phyloP scores from a whole-genome alignment of 768 basidiomycete genomes.

The Termitomyces titanicus region DNA sequence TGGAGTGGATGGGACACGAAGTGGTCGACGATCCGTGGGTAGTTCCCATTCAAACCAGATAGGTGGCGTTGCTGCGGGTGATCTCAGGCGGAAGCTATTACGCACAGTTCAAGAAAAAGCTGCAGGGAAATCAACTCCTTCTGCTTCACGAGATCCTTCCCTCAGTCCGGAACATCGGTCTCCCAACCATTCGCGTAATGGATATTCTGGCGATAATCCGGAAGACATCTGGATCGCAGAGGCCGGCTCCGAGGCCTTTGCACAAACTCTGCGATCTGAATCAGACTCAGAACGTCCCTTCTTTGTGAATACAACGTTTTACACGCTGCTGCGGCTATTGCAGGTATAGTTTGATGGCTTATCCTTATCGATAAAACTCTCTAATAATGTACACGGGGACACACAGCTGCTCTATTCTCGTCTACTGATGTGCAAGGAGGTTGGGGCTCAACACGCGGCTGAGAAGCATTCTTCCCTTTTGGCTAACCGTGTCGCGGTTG shows the following conservation, averaged over 20 bases:
- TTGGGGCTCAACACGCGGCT: slow-evolving; percentile 66
- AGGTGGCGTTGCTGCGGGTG: slow-evolving; percentile 54
- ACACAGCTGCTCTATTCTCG: slow-evolving; percentile 84
- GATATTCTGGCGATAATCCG: slow-evolving; percentile 26
- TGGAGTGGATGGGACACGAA: slow-evolving; percentile 31
- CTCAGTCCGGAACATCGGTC: slow-evolving; percentile 32
- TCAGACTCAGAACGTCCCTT: slow-evolving; percentile 53
- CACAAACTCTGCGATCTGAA: slow-evolving; percentile 15
- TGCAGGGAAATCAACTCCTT: slow-evolving; percentile 29
- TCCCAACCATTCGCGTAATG: slow-evolving; percentile 23
- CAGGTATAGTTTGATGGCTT: slow-evolving; percentile 60
- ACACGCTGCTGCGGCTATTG: slow-evolving; percentile 81
- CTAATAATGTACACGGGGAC: slow-evolving; percentile 10
- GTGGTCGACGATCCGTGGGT: slow-evolving; percentile 44
- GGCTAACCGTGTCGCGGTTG: slow-evolving; percentile 78
- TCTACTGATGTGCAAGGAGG: slow-evolving; percentile 79
- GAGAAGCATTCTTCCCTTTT: slow-evolving; percentile 63
- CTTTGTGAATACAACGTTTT: slow-evolving; percentile 92
- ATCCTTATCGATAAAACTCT: not conserved
- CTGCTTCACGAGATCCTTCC: slow-evolving; percentile 40
- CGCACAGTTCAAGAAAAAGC: slow-evolving; percentile 67
- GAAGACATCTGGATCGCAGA: slow-evolving; percentile 64
- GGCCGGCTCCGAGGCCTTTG: slow-evolving; percentile 25
- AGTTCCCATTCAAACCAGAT: slow-evolving; percentile 37
- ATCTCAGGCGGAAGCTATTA: slow-evolving; percentile 77